Base-by-base conservation (phyloP, 108 stramenopile genomes). In the Skeletonema marinoi region DNA sequence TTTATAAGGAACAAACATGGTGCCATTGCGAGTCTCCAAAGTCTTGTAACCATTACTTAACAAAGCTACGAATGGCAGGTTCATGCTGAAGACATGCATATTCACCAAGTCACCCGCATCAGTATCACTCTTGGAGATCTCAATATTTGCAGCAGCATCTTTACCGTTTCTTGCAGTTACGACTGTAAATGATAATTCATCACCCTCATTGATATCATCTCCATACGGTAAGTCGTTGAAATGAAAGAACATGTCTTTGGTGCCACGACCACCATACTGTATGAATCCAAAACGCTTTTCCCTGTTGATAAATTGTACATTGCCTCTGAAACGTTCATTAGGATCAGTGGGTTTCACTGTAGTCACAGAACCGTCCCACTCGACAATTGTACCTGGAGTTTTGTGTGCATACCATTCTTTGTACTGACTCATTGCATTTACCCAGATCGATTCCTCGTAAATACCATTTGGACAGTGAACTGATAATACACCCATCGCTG, bases 11-110 rank as follows among this genome's bases (percentile, higher is more conserved):
- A 75, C 75, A 71, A 95, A 95, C 90, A 95, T 93, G 16, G 92
- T 90, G 14, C 90, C 87, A 71, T 95, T 95, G 6, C 94, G 78
- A 13, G 89, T 87, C 72, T 95, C 94, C 5, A 95, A 51, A 14
- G 88, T 90, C 66, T 95, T 95, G 80, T 88, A 83, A 21, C 90
- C 94, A 78, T 93, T 92, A 10, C 87, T 84, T 13, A 95, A 70
- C 31, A 95, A 71, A 6, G 92, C 90, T 0, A 89, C 90, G 73
- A 93, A 95, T 11, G 94, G 94, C 65, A 88, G 68, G 65, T 90
- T 92, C 94, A 95, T 93, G 62, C 85, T 86, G 74, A 95, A 93
- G 38, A 71, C 82, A 48, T 85, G 78, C 71, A 87, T 78, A 29
- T 78, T 67, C 8, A 87, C 71, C 65, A 30, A 25, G 29, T 78